Evolutionary conservation across 768 basidiomycete species (phyloP), one percentile per base, ranked within the genome.

Genomic region (Sarcodon aspratus): DNA sequence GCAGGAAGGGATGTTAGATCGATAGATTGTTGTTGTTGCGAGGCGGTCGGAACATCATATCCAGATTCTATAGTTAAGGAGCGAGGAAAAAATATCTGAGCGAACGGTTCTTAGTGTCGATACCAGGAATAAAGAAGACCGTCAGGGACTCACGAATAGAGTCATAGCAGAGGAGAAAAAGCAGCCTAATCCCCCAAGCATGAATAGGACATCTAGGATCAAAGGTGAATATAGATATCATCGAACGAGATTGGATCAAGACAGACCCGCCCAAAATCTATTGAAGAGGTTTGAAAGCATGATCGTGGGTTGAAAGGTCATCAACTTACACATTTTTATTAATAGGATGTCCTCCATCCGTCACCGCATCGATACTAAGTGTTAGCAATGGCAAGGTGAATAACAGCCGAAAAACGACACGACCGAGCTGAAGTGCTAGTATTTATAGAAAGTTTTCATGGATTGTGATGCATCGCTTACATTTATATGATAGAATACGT

Each of bases 81-180:
- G 42, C 83, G 82, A 34, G 85, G 85, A 68, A 87, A 87, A 66
- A 87, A 87, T 38, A 87, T 74, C 83, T 85, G 34, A 6, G 31
- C 32, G 33, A 44, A 7, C 36, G 21, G 40, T 15, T 45, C 15
- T 27, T 9, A 17, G 17, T 9, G 40, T 42, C 9, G 40, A 42
- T 8, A 42, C 27, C 21, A 5, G 21, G 40, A 9, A 2, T 27
- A 13, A 6, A 13, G 8, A 13, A 27, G 2, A 27, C 8, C 9
- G 9, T 9, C 8, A 13, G 7, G 2, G 18, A 63, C 79, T 58
- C 57, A 87, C 87, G 33, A 90, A 70, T 33, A 91, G 70, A 3
- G 88, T 91, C 18, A 90, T 84, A 13, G 79, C 78, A 21, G 87
- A 87, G 3, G 87, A 90, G 17, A 86, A 71, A 57, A 89, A 79